Evolutionary conservation across 192 early-diverging fungal species (phyloP), one percentile per base, ranked within the genome.

Genomic region (Spinellus fusiger): DNA sequence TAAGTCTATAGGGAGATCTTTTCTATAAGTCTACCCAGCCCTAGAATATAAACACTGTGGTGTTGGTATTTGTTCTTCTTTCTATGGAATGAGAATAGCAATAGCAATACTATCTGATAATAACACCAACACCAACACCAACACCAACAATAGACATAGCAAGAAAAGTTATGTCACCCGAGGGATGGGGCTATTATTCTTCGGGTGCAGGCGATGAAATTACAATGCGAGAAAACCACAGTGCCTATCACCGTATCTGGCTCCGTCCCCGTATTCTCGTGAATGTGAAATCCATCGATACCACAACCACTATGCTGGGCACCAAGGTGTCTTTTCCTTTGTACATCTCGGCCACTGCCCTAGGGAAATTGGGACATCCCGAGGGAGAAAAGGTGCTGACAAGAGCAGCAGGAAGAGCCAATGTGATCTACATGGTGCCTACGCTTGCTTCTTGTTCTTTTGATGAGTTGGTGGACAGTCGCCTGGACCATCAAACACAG

Each of bases 161-260:
- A 10, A 61, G 71, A 23, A 59, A 58, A 49, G 70, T 76, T 8
- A 49, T 92, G 31, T 79, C 71, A 50, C 59, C 79, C 38, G 86
- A 88, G 52, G 87, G 88, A 1, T 90, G 90, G 82, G 86, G 84
- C 27, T 94, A 94, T 73, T 94, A 90, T 59, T 88, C 85, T 33
- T 88, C 85, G 29, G 92, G 85, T 29, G 75, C 85, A 3, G 89
- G 89, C 49, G 90, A 94, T 63, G 90, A 92, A 76, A 78, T 91
- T 31, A 89, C 88, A 0, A 63, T 91, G 66, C 77, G 82, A 27
- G 92, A 94, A 62, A 94, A 94, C 66, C 86, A 85, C 38, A 74
- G 68, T n/a, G 89, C 89, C 9, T 92, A 86, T 66, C 78, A 81
- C 50, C 80, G 88, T 49, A 78, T 91, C 35, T 85, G 79, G 73